Evolutionary conservation across 192 early-diverging fungal species (phyloP).

Genomic region (Mortierella alpina): DNA sequence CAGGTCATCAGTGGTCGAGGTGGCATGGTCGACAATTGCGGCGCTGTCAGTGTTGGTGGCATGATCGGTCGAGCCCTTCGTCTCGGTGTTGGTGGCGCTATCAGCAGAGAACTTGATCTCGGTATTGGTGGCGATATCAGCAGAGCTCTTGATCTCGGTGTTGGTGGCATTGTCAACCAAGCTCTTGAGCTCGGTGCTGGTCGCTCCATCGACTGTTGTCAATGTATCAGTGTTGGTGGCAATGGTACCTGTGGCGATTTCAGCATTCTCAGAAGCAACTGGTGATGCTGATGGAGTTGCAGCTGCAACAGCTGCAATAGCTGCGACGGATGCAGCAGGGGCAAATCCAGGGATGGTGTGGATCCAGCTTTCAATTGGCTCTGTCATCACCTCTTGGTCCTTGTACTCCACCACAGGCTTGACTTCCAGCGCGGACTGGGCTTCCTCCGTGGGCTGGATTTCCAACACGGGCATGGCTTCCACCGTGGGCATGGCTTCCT

Average conservation of each 20-base stretch:
- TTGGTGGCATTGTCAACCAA: background rate
- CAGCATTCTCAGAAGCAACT: background rate
- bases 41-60: constrained; percentile 4
- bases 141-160: constrained; percentile 2
- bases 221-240: constrained; percentile 8
- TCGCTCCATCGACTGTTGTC: background rate
- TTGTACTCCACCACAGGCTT: constrained; percentile 27
- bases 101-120: constrained; percentile 2
- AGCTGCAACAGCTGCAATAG: background rate
- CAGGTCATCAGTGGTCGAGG: constrained; percentile 14
- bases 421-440: background rate
- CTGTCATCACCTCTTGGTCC: constrained; percentile 47
- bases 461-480: no score
- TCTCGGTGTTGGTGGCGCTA: constrained; percentile 4
- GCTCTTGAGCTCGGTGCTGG: background rate
- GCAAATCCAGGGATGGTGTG: constrained; percentile 43
- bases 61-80: background rate
- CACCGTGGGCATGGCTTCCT: no score
- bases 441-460: no score
- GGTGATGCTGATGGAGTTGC: background rate
- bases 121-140: constrained; percentile 1
- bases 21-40: background rate
- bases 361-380: constrained; percentile 52
- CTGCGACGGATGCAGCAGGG: background rate
- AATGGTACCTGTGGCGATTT: constrained; percentile 6